These are phyloP conservation scores for Kwoniella heveanensis DNA, from an alignment of 768 basidiomycete genomes.

Conservation along the genomic window DNA sequence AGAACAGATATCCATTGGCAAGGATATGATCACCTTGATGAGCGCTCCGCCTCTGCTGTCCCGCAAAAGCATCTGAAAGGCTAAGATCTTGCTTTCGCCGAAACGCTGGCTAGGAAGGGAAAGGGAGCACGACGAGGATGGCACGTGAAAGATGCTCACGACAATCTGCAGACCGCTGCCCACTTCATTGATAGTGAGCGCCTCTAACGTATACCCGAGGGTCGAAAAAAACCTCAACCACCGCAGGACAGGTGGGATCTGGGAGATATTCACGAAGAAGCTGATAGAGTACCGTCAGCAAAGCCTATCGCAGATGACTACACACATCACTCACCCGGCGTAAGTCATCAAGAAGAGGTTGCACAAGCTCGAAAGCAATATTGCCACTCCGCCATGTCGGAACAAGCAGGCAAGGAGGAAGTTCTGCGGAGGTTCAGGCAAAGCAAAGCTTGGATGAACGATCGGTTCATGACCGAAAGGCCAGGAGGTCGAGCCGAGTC, in stretches of 20 bases:
- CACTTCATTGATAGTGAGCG: slow-evolving; percentile 88
- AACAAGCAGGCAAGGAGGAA: slow-evolving; percentile 84
- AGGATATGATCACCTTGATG: too few species aligned
- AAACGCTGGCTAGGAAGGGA: too few species aligned
- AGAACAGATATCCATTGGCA: neutral
- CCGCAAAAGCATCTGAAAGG: too few species aligned
- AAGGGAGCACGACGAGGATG: too few species aligned
- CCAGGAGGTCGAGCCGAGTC: too few species aligned
- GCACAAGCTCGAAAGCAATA: slow-evolving; percentile 70
- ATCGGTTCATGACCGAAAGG: too few species aligned
- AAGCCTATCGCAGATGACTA: too few species aligned
- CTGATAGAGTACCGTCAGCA: too few species aligned
- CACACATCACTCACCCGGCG: slow-evolving; percentile 55
- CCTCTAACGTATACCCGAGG: slow-evolving; percentile 59
- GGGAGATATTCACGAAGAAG: slow-evolving; percentile 83
- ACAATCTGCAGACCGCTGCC: slow-evolving; percentile 79
- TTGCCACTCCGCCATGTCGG: slow-evolving; percentile 84
- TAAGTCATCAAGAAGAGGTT: slow-evolving; percentile 59
- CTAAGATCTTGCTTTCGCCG: too few species aligned
- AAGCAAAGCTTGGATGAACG: neutral
- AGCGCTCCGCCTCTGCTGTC: too few species aligned
- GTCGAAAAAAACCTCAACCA: slow-evolving; percentile 88
- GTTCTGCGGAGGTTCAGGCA: slow-evolving; percentile 61
- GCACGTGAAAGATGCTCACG: slow-evolving; percentile 35
- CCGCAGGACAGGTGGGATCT: slow-evolving; percentile 84